Percentiles rank a stretch among this genome's conserved stretches.
These are phyloP conservation scores for Trichoderma erinaceum DNA, from an alignment of 495 filamentous ascomycete genomes.

Conservation along the genomic window DNA sequence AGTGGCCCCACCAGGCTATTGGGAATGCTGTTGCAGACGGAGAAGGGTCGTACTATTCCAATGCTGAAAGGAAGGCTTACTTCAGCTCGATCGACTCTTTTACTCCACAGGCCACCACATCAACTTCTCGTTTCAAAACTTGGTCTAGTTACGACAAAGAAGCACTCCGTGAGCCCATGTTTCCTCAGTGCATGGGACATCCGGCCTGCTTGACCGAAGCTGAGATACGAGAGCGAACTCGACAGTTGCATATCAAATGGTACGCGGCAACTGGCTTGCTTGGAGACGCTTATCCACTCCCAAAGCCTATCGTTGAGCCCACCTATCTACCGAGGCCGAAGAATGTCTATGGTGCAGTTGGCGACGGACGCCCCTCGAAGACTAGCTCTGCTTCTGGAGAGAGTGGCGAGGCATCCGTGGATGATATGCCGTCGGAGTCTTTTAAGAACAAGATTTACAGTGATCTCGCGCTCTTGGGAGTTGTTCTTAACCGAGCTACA, in stretches of 20 bases:
- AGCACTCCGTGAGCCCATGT: not conserved
- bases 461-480: not conserved
- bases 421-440: not conserved
- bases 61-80: too few species aligned
- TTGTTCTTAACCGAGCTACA: not conserved
- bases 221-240: not conserved
- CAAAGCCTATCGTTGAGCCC: not conserved
- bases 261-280: conserved; percentile 3
- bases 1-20: too few species aligned
- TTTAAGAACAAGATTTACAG: not conserved
- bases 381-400: not conserved
- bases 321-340: not conserved
- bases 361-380: conserved; percentile 1
- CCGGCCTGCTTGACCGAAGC: not conserved
- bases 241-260: not conserved
- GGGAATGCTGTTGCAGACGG: too few species aligned
- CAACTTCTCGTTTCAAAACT: too few species aligned
- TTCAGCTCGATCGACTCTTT: too few species aligned
- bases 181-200: not conserved
- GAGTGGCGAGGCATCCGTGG: not conserved
- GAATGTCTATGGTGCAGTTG: conserved; percentile 4
- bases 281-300: not conserved
- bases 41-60: too few species aligned
- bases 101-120: too few species aligned
- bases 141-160: too few species aligned